Evolutionary conservation across 164 flowering plant genomes (phyloP).

Genomic region (Amborella trichopoda): DNA sequence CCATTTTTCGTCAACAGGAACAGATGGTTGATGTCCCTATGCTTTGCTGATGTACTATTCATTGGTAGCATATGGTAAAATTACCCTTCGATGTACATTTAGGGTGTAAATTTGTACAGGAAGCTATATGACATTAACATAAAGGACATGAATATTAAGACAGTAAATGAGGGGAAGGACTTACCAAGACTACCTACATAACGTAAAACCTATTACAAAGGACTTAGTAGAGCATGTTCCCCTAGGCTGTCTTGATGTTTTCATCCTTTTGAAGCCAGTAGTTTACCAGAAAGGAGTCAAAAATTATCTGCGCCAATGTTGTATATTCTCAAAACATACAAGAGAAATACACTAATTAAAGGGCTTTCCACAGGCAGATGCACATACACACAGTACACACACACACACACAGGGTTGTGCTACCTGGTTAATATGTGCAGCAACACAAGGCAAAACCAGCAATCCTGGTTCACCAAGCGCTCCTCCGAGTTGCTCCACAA

Average conservation of each 20-base stretch:
- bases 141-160: too few relatives aligned
- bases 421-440: conserved; percentile 90
- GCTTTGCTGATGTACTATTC: too few relatives aligned
- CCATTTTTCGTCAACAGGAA: too few relatives aligned
- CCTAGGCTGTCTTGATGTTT: conserved; percentile 15
- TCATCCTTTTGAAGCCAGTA: conserved; percentile 39
- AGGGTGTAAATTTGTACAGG: too few relatives aligned
- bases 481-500: conserved; percentile 85
- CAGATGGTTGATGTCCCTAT: too few relatives aligned
- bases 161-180: too few relatives aligned
- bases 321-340: not conserved
- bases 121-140: too few relatives aligned
- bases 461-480: conserved; percentile 80
- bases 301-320: conserved; percentile 36
- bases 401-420: not conserved
- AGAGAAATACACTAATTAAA: not conserved
- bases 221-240: too few relatives aligned
- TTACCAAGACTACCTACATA: too few relatives aligned
- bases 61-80: too few relatives aligned
- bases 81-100: too few relatives aligned
- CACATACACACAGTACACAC: not conserved
- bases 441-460: conserved; percentile 90
- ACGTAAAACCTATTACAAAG: too few relatives aligned
- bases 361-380: not conserved
- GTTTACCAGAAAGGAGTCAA: conserved; percentile 63